Evolutionary conservation across 441 rosid species (phyloP).

Genomic region (Melastoma candidum): DNA sequence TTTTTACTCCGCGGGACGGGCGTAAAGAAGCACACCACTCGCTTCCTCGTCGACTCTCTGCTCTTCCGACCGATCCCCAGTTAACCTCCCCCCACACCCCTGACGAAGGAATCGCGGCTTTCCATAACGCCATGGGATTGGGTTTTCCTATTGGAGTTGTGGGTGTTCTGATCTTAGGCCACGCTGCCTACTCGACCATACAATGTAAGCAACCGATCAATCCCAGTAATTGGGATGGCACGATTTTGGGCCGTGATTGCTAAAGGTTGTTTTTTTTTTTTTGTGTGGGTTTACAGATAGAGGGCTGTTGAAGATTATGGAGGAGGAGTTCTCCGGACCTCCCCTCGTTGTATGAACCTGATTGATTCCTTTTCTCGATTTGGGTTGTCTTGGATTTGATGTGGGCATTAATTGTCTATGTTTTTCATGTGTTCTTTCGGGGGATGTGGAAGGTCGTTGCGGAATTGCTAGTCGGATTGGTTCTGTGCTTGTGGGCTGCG

Average conservation of each 20-base stretch:
- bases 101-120: too few relatives aligned
- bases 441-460: slow-evolving; percentile 50
- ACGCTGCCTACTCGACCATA: slow-evolving; percentile 80
- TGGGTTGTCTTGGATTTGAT: background rate
- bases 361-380: background rate
- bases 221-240: slow-evolving; percentile 1
- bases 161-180: slow-evolving; percentile 61
- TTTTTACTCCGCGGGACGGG: too few relatives aligned
- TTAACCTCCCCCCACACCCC: too few relatives aligned
- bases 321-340: slow-evolving; percentile 90
- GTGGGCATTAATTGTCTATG: background rate
- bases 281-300: slow-evolving; percentile 37
- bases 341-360: slow-evolving; percentile 51
- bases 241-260: background rate
- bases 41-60: too few relatives aligned
- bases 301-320: slow-evolving; percentile 86
- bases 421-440: background rate
- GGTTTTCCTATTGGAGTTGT: slow-evolving; percentile 58
- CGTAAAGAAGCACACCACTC: too few relatives aligned
- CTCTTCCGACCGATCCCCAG: too few relatives aligned
- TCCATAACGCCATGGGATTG: slow-evolving; percentile 33
- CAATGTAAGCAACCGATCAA: slow-evolving; percentile 42
- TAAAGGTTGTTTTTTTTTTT: background rate
- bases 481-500: slow-evolving; percentile 84
- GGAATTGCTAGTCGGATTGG: slow-evolving; percentile 66